Conservation (phyloP, 1,284 basidiomycete species). For the Cryptococcus neoformans region DNA sequence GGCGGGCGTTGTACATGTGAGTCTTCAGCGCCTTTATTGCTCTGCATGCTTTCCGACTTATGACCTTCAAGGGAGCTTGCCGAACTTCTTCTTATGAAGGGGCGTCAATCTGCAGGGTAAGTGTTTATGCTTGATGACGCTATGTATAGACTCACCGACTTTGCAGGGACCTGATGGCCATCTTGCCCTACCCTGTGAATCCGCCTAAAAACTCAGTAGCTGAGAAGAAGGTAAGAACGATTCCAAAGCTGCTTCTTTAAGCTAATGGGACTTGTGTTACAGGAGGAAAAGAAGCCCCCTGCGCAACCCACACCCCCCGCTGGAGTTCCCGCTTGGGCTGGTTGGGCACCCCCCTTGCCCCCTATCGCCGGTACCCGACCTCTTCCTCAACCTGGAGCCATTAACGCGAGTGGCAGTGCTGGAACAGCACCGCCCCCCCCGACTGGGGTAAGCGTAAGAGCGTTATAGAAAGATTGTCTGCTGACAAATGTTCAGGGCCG, state of each 20-base stretch:
- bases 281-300: constrained; percentile 4
- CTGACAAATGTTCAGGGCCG: constrained; percentile 7
- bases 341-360: constrained; percentile 13
- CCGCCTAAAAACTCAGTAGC: constrained; percentile 23
- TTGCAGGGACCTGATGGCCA: constrained; percentile 45
- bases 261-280: not conserved
- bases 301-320: constrained; percentile 11
- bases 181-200: constrained; percentile 42
- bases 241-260: not conserved
- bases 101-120: constrained; percentile 43
- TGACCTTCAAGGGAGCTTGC: constrained; percentile 34
- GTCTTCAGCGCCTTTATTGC: constrained; percentile 3
- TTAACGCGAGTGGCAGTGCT: constrained; percentile 1
- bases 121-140: constrained; percentile 2
- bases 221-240: constrained; percentile 18
- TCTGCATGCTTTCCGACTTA: not conserved
- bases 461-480: not conserved
- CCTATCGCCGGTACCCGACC: constrained; percentile 13
- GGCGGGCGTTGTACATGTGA: constrained; percentile 48
- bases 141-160: not conserved
- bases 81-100: constrained; percentile 48
- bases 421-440: constrained; percentile 15
- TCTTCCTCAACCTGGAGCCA: constrained; percentile 10
- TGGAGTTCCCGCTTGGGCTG: constrained; percentile 16
- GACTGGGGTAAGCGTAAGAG: constrained; percentile 5